phyloP scores from a whole-genome alignment of 805 yeast species.

The Spathaspora girioi region DNA sequence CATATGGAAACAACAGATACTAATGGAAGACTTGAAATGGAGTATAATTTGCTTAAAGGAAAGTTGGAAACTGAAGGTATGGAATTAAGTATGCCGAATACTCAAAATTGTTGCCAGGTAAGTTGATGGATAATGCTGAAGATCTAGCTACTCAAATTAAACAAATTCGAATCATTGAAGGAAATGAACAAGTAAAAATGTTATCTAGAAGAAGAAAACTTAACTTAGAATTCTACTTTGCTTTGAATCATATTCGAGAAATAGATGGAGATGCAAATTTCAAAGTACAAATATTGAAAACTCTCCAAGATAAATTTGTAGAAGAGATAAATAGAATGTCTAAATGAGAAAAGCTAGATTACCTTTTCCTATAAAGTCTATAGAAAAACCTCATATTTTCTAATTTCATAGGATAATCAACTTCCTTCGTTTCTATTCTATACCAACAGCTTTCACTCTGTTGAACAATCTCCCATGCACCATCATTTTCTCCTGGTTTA shows the following conservation, averaged over 20 bases:
- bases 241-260: constrained; percentile 5
- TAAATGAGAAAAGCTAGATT: neutral
- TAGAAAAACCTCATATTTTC: constrained; percentile 89
- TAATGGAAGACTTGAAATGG: constrained; percentile 20
- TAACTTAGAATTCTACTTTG: constrained; percentile 7
- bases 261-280: constrained; percentile 1
- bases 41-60: constrained; percentile 19
- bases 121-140: constrained; percentile 22
- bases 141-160: constrained; percentile 12
- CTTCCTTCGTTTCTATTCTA: constrained; percentile 46
- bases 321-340: neutral
- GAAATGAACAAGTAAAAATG: constrained; percentile 1
- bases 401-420: constrained; percentile 61
- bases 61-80: constrained; percentile 19
- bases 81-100: constrained; percentile 23
- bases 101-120: constrained; percentile 15
- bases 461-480: constrained; percentile 64
- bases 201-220: constrained; percentile 5
- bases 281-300: constrained; percentile 3
- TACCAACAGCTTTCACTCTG: constrained; percentile 81
- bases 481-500: constrained; percentile 33
- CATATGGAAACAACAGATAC: constrained; percentile 30
- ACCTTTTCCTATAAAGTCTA: constrained; percentile 62
- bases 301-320: constrained; percentile 3
- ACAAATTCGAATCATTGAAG: neutral